Evolutionary conservation across 2,329 filamentous ascomycete species (phyloP), one percentile per base, ranked within the genome.

Genomic region (Trichoderma sp.): DNA sequence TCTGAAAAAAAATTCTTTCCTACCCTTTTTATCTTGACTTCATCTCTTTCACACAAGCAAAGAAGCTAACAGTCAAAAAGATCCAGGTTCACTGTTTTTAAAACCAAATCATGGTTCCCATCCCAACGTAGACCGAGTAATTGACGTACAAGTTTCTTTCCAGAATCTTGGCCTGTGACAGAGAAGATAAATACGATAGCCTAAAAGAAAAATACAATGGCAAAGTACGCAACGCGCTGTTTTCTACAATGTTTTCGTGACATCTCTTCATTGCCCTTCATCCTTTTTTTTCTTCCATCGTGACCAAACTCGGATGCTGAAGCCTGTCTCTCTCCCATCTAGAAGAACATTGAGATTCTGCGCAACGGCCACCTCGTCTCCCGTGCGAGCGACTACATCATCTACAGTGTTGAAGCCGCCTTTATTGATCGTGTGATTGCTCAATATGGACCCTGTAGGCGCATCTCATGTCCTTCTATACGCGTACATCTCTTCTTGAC

Each of bases 341-440:
- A 82, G 95, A 90, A 87, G 78, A 89, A 90, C 84, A 85, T 99
- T 85, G 90, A 92, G 81, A 96, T 99, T 76, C 89, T 95, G 79
- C 90, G 89, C 80, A 97, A 97, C 87, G 96, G 96, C 76, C 94
- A 98, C 83, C 87, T 95, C 80, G 96, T 99, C 76, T 97, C 96
- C 75, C 90, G 96, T 82, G 90, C 91, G 81, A 97, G 94, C 90
- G 95, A 98, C 86, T 98, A 94, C 81, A 97, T 97, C 83, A 94
- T 99, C 79, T 99, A 99, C 87, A 97, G 92, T 81, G 96, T 99
- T 81, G 95, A 98, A 82, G 96, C 96, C 71, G 93, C 94, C 75
- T 88, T 91, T 73, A 97, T 99, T 80, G 92, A 93, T 78, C 87
- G 87, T 74, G 92, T 97, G 75, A 96, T 97, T 76, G 91, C 91